A percentile compares a stretch with the other conserved stretches of the same genome.
Conservation (phyloP, 2,329 filamentous ascomycete species). For the Cladosporium austrohemisphaericum region DNA sequence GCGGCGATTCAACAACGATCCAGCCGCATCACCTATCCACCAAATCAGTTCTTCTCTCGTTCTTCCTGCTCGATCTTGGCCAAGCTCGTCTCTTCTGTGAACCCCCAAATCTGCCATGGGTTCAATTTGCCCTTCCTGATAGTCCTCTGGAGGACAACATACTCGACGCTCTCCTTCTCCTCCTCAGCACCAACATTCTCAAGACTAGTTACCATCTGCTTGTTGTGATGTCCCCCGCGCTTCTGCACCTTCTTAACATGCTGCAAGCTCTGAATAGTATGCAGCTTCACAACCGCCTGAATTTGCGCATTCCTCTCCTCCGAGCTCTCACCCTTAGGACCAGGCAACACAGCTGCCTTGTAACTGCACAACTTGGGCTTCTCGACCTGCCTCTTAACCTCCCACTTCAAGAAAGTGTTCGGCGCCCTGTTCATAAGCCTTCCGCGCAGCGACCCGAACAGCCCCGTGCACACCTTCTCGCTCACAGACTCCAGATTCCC, state of each 20-base stretch:
- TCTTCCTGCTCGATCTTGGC: slow-evolving; percentile 33
- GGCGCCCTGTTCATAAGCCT: slow-evolving; percentile 35
- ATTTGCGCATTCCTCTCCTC: slow-evolving; percentile 17
- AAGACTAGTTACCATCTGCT: slow-evolving; percentile 27
- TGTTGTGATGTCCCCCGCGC: slow-evolving; percentile 6
- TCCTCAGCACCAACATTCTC: slow-evolving; percentile 26
- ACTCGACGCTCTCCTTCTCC: slow-evolving; percentile 45
- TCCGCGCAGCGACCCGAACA: slow-evolving; percentile 29
- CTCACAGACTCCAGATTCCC: slow-evolving; percentile 33
- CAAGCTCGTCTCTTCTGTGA: slow-evolving; percentile 40
- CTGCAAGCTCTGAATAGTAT: slow-evolving; percentile 27
- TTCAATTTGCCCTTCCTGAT: slow-evolving; percentile 39
- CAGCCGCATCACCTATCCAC: not conserved
- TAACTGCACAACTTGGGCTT: slow-evolving; percentile 28
- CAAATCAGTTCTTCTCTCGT: slow-evolving; percentile 1
- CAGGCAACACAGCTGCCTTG: slow-evolving; percentile 20
- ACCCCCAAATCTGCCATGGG: slow-evolving; percentile 51
- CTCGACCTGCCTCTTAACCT: slow-evolving; percentile 25
- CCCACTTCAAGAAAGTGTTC: slow-evolving; percentile 30
- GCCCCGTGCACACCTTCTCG: slow-evolving; percentile 21
- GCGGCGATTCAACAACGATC: not conserved
- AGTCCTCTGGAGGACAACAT: slow-evolving; percentile 49
- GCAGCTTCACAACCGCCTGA: slow-evolving; percentile 32
- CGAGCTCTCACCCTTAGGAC: not conserved
- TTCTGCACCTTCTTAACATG: slow-evolving; percentile 19